phyloP scores from a whole-genome alignment of 2,329 filamentous ascomycete genomes.

The Clonostachys chloroleuca region DNA sequence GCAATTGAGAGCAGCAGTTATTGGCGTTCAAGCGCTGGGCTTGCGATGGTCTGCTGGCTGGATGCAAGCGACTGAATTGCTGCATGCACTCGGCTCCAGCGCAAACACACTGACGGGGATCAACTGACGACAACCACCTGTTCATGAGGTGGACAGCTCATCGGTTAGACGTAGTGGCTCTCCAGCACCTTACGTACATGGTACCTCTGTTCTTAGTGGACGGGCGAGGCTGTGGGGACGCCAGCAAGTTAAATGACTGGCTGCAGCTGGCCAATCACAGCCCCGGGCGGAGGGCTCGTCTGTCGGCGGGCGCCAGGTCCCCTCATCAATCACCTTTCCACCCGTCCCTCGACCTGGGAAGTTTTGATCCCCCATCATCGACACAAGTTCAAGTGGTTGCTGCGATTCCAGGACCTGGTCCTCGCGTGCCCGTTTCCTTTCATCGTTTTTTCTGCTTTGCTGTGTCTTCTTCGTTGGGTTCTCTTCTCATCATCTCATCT shows the following conservation, averaged over 20 bases:
- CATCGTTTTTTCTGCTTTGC: slow-evolving; percentile 13
- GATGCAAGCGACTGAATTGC: too few species aligned
- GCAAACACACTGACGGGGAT: too few species aligned
- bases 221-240: neutral
- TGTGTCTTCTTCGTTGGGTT: slow-evolving; percentile 7
- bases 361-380: neutral
- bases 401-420: slow-evolving; percentile 14
- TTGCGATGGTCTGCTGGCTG: too few species aligned
- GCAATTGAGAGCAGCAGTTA: too few species aligned
- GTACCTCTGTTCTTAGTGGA: neutral
- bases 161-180: too few species aligned
- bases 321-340: neutral
- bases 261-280: slow-evolving; percentile 1
- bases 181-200: too few species aligned
- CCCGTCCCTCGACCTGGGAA: neutral
- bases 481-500: slow-evolving; percentile 8
- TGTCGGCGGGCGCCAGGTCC: slow-evolving; percentile 1
- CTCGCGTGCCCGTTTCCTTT: slow-evolving; percentile 11
- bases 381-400: slow-evolving; percentile 6
- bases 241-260: slow-evolving; percentile 2
- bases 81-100: too few species aligned
- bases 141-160: too few species aligned
- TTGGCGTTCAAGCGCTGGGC: too few species aligned
- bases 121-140: too few species aligned
- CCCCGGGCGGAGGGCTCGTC: neutral